These are phyloP conservation scores for Cinnamomum chago DNA, from an alignment of 164 flowering plant species.

Conservation along the genomic window DNA sequence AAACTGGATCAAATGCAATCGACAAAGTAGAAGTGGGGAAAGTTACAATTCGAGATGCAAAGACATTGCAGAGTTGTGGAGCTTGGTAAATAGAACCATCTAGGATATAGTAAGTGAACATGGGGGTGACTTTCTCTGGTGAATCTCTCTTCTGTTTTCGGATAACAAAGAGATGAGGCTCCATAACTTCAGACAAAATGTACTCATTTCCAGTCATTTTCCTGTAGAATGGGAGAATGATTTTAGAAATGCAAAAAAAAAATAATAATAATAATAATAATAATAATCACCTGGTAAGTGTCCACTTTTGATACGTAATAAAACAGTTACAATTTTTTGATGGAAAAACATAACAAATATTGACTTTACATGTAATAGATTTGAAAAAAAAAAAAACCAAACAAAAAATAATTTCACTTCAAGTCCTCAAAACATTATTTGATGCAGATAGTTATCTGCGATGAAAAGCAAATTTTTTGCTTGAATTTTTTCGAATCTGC, in stretches of 20 bases:
- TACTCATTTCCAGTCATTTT: conserved; percentile 89
- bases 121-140: conserved; percentile 88
- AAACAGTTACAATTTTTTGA: not conserved
- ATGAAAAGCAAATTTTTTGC: no score
- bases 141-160: conserved; percentile 94
- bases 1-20: not conserved
- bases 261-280: not conserved
- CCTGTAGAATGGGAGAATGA: conserved; percentile 30
- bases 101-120: conserved; percentile 83
- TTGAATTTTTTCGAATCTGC: no score
- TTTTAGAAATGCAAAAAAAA: not conserved
- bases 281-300: not conserved
- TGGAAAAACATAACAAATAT: no score
- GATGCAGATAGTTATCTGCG: no score
- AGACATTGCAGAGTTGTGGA: conserved; percentile 90
- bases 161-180: conserved; percentile 85
- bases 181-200: conserved; percentile 75
- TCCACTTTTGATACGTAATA: not conserved
- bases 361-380: no score
- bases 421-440: no score
- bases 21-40: conserved; percentile 2
- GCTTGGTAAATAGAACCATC: conserved; percentile 98
- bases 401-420: no score
- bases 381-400: no score
- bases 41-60: conserved; percentile 85